Conservation (phyloP, 441 rosid genomes). For the Pelargonium citronellum region DNA sequence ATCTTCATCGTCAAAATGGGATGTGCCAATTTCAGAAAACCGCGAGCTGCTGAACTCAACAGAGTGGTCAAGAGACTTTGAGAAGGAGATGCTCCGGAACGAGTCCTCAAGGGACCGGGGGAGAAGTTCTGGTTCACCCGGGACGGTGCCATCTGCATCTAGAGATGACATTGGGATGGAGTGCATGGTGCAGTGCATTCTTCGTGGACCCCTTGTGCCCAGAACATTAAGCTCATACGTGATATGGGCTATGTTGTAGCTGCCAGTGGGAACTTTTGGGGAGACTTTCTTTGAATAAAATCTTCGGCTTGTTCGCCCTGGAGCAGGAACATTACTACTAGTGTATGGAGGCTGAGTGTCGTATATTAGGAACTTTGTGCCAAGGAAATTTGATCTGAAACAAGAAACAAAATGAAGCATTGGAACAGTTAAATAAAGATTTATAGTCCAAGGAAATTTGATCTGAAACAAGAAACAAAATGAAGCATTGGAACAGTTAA, state of each 20-base stretch:
- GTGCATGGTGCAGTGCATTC: constrained; percentile 26
- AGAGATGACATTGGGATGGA: constrained; percentile 23
- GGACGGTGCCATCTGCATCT: constrained; percentile 20
- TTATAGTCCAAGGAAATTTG: too few species aligned
- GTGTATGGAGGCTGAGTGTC: constrained; percentile 18
- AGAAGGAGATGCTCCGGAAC: constrained; percentile 24
- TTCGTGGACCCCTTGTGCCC: constrained; percentile 25
- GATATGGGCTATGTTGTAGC: constrained; percentile 25
- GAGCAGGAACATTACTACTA: constrained; percentile 19
- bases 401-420: too few species aligned
- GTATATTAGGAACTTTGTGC: constrained; percentile 22
- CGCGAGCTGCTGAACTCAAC: constrained; percentile 24
- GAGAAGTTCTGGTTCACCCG: constrained; percentile 22
- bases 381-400: constrained; percentile 26
- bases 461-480: too few species aligned
- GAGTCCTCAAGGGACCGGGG: constrained; percentile 25
- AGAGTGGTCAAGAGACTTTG: constrained; percentile 18
- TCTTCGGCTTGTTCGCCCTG: constrained; percentile 19
- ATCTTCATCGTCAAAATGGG: constrained; percentile 19
- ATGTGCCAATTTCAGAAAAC: constrained; percentile 18
- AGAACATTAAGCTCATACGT: constrained; percentile 24
- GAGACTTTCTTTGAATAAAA: constrained; percentile 24
- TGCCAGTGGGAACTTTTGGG: constrained; percentile 24
- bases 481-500: too few species aligned
- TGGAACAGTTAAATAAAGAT: too few species aligned